Base-by-base conservation (phyloP, 2,329 filamentous ascomycete species). In the Neospermospora avenae region DNA sequence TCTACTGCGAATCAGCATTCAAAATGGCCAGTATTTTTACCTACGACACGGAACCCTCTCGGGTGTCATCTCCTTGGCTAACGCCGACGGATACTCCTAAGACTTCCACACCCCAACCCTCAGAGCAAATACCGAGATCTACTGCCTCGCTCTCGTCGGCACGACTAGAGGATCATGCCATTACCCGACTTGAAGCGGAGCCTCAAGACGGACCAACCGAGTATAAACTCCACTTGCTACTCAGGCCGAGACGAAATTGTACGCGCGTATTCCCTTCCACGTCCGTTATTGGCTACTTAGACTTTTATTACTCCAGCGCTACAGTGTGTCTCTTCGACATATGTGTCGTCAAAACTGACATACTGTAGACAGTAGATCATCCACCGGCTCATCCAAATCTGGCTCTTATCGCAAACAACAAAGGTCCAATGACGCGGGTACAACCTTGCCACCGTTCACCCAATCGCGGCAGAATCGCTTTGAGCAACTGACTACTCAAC, bases 11-110 rank as follows among this genome's bases (percentile, higher is more conserved):
- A 42, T 20, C 25, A 52, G n/a, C 6, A 39, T 24, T 56, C 45
- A 52, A 28, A 63, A 96, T 95, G 90, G 93, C 95, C 60, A 97
- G 93, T 13, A 91, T 99, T 67, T 99, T 99, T 74, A 97, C 93
- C 0, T 99, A 90, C 73, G 91, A 97, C 63, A 87, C 91, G 2
- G 89, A 96, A 66, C 91, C 92, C 48, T 90, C 91, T 1, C 81
- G 90, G 73, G 91, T 98, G 37, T 88, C 90, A 14, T 98, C 93
- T 18, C 95, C 95, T 16, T 99, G 95, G 95, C 82, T 88, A 55
- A 84, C 80, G 11, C 82, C 86, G 39, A 69, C 66, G 0, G 77
- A 80, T 44, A 65, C 67, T 7, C 66, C 70, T 7, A 71, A 70
- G 55, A 51, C 69, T 11, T 63, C 68, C 55, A 68, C 69, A 35